Evolutionary conservation across 306 rosid genomes (phyloP).

Genomic region (Pterocarpus santalinus): DNA sequence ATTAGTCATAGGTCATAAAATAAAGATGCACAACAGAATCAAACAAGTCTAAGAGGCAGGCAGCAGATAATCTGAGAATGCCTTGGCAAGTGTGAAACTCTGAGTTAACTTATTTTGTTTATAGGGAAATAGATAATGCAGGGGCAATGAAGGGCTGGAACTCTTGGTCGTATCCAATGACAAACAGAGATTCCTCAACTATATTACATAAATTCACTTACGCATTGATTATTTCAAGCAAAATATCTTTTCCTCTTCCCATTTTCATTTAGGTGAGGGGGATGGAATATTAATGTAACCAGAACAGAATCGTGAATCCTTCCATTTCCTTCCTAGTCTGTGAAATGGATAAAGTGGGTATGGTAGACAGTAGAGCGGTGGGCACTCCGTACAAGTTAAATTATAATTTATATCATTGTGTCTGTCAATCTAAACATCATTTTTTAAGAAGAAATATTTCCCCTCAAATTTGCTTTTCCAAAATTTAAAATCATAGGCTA

Average conservation of each 20-base stretch:
- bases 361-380: neutral
- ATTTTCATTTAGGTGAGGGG: neutral
- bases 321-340: neutral
- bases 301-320: neutral
- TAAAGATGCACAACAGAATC: neutral
- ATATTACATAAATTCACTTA: neutral
- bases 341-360: neutral
- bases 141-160: neutral
- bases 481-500: no score
- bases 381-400: neutral
- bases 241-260: neutral
- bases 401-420: no score
- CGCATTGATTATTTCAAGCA: neutral
- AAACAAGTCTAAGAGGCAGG: neutral
- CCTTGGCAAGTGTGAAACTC: constrained; percentile 12
- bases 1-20: neutral
- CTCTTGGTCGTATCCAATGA: neutral
- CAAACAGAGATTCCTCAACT: neutral
- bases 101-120: neutral
- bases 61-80: neutral
- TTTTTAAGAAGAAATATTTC: no score
- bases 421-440: no score
- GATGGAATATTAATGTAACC: neutral
- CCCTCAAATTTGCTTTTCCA: no score
- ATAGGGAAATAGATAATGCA: neutral